Evolutionary conservation across 2,329 filamentous ascomycete species (phyloP), one percentile per base, ranked within the genome.

Genomic region (Beauveria sp.): DNA sequence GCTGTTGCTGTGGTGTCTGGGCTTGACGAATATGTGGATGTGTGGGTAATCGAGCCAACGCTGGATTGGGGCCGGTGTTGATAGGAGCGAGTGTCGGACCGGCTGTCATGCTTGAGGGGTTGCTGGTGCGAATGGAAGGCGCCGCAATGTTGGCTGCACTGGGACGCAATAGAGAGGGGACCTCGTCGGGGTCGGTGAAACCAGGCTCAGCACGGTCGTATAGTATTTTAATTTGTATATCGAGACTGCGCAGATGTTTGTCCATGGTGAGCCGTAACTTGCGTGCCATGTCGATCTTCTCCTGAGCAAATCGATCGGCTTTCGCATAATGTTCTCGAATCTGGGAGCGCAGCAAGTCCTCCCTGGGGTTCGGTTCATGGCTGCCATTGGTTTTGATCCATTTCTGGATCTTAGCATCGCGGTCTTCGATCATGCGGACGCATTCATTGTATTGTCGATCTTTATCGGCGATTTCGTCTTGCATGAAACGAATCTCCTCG

Each of bases 391-490:
- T 77, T 68, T 89, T 90, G 72, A 93, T 90, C 79, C 86, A 93
- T 74, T 89, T 91, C 71, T 96, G 90, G 46, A 95, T 85, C 69
- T 86, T 86, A 58, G 75, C 81, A 70, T 96, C 90, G 66, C 87
- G 86, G 62, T 88, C 86, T 46, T 86, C 83, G 69, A 93, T 90
- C 65, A 83, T 81, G 64, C 84, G 81, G 62, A 87, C 78, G 70
- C 87, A 87, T 53, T 90, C 86, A 69, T 84, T 79, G 66, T 90
- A 88, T 65, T 86, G 81, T 55, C 84, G 81, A 71, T 96, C 90
- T 73, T 93, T 93, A 71, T 90, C 87, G 70, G 86, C 81, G 65
- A 93, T 90, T 75, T 95, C 90, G 70, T 93, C 90, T 69, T 93
- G 88, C 64, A 93, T 81, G 76, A 93, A 92, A 22, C 87, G 86